phyloP scores from a whole-genome alignment of 148 eudicot species.

The Persicaria maculosa region DNA sequence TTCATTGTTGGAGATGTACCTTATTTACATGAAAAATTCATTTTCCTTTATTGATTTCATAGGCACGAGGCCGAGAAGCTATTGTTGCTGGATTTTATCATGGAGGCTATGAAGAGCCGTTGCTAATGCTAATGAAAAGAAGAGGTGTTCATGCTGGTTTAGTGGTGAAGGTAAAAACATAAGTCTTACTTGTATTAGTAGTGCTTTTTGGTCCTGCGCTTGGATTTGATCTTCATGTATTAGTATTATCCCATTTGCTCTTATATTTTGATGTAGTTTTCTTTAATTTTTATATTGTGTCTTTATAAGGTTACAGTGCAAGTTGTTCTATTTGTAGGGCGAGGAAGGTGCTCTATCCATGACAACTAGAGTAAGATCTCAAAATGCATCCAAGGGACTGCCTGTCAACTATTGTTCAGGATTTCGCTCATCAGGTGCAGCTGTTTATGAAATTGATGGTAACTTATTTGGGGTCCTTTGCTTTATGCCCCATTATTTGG shows the following conservation, averaged over 20 bases:
- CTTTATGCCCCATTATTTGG: neutral
- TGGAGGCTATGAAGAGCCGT: slow-evolving; percentile 94
- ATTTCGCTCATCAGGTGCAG: slow-evolving; percentile 58
- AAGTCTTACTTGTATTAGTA: slow-evolving; percentile 2
- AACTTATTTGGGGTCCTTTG: neutral
- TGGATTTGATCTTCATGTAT: neutral
- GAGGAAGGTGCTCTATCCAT: slow-evolving; percentile 98
- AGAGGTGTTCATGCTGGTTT: slow-evolving; percentile 89
- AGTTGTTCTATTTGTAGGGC: slow-evolving; percentile 41
- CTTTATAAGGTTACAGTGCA: neutral
- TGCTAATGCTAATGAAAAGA: slow-evolving; percentile 95
- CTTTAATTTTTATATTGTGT: neutral
- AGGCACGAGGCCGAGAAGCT: slow-evolving; percentile 88
- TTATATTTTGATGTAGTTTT: neutral
- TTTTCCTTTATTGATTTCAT: slow-evolving; percentile 12
- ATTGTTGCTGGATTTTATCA: slow-evolving; percentile 96
- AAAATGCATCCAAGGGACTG: slow-evolving; percentile 71
- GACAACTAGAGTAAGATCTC: slow-evolving; percentile 70
- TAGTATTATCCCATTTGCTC: neutral
- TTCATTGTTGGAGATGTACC: neutral
- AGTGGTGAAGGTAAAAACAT: slow-evolving; percentile 70
- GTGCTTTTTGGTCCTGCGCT: neutral
- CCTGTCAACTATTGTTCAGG: slow-evolving; percentile 98
- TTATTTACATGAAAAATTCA: neutral
- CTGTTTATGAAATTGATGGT: slow-evolving; percentile 72